Evolutionary conservation across 352 stramenopile species (phyloP).

Genomic region (Saprolegnia diclina): DNA sequence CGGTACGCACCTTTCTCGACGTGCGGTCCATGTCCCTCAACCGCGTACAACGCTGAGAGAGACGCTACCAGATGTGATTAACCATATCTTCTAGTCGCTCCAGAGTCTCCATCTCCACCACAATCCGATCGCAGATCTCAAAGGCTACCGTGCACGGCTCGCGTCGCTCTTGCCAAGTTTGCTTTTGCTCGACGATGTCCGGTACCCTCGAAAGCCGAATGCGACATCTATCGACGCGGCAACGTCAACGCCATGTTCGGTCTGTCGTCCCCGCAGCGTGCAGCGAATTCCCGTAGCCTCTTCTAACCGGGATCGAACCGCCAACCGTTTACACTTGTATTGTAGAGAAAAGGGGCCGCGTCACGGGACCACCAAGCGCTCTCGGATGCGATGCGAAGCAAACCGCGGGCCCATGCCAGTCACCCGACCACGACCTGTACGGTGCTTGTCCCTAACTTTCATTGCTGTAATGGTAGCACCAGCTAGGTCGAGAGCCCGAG

Average conservation of each 20-base stretch:
- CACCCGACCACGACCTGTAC: neutral
- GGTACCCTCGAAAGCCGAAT: neutral
- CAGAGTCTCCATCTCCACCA: slow-evolving; percentile 4
- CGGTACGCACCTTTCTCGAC: slow-evolving; percentile 8
- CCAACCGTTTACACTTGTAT: neutral
- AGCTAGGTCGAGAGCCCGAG: neutral
- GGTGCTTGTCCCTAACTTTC: neutral
- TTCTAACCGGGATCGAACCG: neutral
- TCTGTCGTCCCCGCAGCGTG: neutral
- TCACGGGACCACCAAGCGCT: slow-evolving; percentile 10
- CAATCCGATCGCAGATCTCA: slow-evolving; percentile 13
- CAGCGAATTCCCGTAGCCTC: neutral
- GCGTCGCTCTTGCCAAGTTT: slow-evolving; percentile 7
- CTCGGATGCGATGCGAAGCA: slow-evolving; percentile 4
- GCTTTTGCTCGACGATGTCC: slow-evolving; percentile 12
- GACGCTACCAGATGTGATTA: neutral
- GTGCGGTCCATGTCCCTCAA: slow-evolving; percentile 13
- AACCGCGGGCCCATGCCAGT: neutral
- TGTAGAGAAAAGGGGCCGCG: neutral
- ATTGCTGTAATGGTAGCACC: neutral
- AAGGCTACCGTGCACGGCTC: slow-evolving; percentile 10
- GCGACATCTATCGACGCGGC: neutral
- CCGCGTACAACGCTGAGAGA: neutral
- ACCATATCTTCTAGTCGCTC: slow-evolving; percentile 3
- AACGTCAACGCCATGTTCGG: neutral